Evolutionary conservation across 768 basidiomycete genomes (phyloP).

Genomic region (Phylloporus rhodoxanthus): DNA sequence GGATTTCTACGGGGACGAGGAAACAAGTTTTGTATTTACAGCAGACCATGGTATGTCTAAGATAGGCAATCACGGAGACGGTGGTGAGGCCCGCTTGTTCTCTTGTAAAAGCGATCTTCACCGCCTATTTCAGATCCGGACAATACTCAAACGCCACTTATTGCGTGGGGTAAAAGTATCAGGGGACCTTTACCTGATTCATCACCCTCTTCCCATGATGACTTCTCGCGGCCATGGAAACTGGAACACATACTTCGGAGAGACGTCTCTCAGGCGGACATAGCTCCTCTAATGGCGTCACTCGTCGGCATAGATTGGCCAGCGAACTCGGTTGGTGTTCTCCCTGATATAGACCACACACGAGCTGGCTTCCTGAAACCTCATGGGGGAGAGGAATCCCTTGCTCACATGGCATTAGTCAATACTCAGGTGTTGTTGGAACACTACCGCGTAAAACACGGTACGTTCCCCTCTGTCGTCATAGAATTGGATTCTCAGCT

Average conservation of each 20-base stretch:
- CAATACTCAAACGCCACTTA: conserved; percentile 78
- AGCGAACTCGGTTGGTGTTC: conserved; percentile 74
- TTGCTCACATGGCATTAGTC: conserved; percentile 51
- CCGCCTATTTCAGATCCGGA: conserved; percentile 61
- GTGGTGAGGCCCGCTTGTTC: conserved; percentile 43
- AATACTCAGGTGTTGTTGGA: conserved; percentile 71
- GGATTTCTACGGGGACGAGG: conserved; percentile 60
- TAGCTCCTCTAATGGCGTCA: conserved; percentile 72
- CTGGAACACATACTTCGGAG: conserved; percentile 53
- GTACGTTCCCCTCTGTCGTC: conserved; percentile 33
- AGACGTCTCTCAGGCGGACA: conserved; percentile 81
- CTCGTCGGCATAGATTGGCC: conserved; percentile 72
- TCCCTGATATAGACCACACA: conserved; percentile 67
- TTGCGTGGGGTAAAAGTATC: conserved; percentile 78
- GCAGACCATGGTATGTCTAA: conserved; percentile 89
- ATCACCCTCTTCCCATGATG: conserved; percentile 57
- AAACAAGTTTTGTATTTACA: conserved; percentile 75
- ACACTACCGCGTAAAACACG: conserved; percentile 72
- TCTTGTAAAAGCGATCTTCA: conserved; percentile 4
- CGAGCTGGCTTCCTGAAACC: conserved; percentile 53
- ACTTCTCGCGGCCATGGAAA: conserved; percentile 61
- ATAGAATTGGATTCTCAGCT: conserved; percentile 1
- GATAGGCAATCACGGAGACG: conserved; percentile 87
- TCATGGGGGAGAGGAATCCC: conserved; percentile 39
- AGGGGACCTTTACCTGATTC: conserved; percentile 60